phyloP scores from a whole-genome alignment of 306 rosid genomes.

The Quillaja saponaria region DNA sequence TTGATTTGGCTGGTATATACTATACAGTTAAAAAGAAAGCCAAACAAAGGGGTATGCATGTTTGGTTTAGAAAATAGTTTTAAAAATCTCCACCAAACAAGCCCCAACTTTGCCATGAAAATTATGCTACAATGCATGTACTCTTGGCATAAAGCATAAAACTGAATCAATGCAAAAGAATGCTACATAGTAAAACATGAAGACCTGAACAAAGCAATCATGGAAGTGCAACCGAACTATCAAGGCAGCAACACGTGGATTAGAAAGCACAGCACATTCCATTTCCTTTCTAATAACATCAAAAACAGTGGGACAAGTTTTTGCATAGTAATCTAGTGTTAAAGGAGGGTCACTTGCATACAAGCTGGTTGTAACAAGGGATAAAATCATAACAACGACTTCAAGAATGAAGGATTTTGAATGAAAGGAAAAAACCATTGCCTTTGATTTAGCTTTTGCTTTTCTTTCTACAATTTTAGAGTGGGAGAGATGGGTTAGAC shows the following conservation, averaged over 20 bases:
- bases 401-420: constrained; percentile 29
- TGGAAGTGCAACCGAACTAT: constrained; percentile 81
- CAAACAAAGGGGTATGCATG: too few relatives aligned
- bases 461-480: constrained; percentile 29
- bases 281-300: constrained; percentile 66
- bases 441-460: constrained; percentile 1
- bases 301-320: constrained; percentile 72
- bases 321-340: constrained; percentile 72
- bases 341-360: constrained; percentile 56
- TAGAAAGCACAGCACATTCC: constrained; percentile 66
- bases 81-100: too few relatives aligned
- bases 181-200: constrained; percentile 1
- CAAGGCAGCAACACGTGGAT: constrained; percentile 71
- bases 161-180: constrained; percentile 3
- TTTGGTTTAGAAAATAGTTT: too few relatives aligned
- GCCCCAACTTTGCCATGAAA: not conserved
- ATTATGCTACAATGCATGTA: not conserved
- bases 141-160: not conserved
- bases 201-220: constrained; percentile 89
- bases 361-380: constrained; percentile 33
- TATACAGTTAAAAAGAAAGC: constrained; percentile 17
- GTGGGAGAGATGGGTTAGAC: constrained; percentile 54
- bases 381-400: constrained; percentile 33
- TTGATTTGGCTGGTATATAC: not conserved
- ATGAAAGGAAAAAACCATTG: constrained; percentile 46